Percentiles rank a stretch among this genome's conserved stretches.
Conservation (phyloP, 345 rosid genomes). For the Limnanthes douglasii region DNA sequence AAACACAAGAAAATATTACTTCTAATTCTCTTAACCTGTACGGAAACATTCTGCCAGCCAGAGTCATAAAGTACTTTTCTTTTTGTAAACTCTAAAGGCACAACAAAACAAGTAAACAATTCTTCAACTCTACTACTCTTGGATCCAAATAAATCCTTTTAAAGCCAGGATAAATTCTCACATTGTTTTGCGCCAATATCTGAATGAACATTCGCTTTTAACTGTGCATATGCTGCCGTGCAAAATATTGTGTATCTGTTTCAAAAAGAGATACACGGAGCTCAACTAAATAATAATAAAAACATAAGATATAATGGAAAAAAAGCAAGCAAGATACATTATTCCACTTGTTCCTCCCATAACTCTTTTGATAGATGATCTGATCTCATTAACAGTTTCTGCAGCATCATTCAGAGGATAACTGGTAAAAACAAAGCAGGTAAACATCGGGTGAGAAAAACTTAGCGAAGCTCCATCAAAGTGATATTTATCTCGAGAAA, state of each 20-base stretch:
- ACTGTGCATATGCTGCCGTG: constrained; percentile 72
- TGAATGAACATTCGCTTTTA: constrained; percentile 41
- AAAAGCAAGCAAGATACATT: constrained; percentile 26
- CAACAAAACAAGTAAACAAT: too few species aligned
- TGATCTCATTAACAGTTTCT: constrained; percentile 83
- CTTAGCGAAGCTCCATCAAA: constrained; percentile 7
- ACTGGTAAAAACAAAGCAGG: constrained; percentile 25
- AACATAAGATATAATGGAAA: neutral
- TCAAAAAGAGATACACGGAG: constrained; percentile 5
- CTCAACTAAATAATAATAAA: constrained; percentile 6
- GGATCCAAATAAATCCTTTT: too few species aligned
- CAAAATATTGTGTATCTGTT: constrained; percentile 66
- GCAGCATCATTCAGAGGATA: constrained; percentile 89
- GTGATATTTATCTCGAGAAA: neutral
- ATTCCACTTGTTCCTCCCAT: constrained; percentile 99
- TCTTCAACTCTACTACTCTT: too few species aligned
- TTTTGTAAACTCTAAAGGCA: too few species aligned
- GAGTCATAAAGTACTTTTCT: too few species aligned
- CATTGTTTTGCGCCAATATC: constrained; percentile 53
- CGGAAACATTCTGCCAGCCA: too few species aligned
- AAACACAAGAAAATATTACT: too few species aligned
- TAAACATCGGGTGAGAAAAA: constrained; percentile 2
- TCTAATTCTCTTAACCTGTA: too few species aligned
- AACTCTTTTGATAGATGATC: constrained; percentile 63
- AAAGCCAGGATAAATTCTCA: constrained; percentile 36